Percentiles rank a stretch among this genome's conserved stretches.
phyloP scores from a whole-genome alignment of 1,284 basidiomycete genomes.

The Leccinum glutinopallens region DNA sequence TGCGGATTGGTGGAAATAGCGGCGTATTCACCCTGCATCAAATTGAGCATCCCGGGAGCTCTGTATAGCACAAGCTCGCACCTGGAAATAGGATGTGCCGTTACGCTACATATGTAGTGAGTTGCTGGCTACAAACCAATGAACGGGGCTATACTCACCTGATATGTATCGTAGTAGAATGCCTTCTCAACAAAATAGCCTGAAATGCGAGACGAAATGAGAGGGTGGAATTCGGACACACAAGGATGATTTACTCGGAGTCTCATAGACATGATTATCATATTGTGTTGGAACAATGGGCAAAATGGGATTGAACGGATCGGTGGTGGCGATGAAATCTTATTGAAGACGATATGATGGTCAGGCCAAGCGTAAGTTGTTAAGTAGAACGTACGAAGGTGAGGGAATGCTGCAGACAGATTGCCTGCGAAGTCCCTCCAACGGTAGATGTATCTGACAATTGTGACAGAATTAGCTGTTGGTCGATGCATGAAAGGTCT shows the following conservation, averaged over 20 bases:
- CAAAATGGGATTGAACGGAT: slow-evolving; percentile 49
- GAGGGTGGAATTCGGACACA: neutral
- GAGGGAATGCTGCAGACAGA: slow-evolving; percentile 59
- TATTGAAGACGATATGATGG: slow-evolving; percentile 3
- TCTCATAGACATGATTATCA: slow-evolving; percentile 70
- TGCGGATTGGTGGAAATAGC: slow-evolving; percentile 62
- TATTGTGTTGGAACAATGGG: slow-evolving; percentile 57
- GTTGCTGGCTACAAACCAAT: neutral
- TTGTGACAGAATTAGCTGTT: slow-evolving; percentile 1
- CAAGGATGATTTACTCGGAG: slow-evolving; percentile 37
- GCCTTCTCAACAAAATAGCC: slow-evolving; percentile 63
- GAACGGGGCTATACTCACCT: slow-evolving; percentile 32
- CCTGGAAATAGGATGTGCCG: slow-evolving; percentile 54
- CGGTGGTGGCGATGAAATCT: slow-evolving; percentile 66
- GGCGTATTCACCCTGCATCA: slow-evolving; percentile 62
- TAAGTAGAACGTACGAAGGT: slow-evolving; percentile 49
- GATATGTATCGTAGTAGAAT: slow-evolving; percentile 61
- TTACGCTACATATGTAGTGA: slow-evolving; percentile 40
- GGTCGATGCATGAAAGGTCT: neutral
- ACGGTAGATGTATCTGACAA: slow-evolving; percentile 55
- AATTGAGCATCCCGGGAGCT: neutral
- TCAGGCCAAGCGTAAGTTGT: slow-evolving; percentile 11
- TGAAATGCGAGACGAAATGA: slow-evolving; percentile 3
- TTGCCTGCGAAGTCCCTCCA: slow-evolving; percentile 60
- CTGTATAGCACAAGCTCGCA: neutral